phyloP scores from a whole-genome alignment of 2,329 filamentous ascomycete genomes.

The Shiraia sp. region DNA sequence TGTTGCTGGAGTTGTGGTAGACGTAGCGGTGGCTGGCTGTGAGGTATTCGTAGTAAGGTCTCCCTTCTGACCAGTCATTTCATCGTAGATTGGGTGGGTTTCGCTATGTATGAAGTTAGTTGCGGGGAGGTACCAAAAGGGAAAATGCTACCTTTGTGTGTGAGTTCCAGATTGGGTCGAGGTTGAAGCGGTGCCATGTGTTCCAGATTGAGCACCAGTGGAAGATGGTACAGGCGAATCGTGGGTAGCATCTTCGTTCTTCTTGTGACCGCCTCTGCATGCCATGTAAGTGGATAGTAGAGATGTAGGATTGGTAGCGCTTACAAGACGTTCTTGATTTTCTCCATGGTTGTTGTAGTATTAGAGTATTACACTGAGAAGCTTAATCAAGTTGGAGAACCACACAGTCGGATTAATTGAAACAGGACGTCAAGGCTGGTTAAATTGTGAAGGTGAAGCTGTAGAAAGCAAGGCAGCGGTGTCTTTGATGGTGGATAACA shows the following conservation, averaged over 20 bases:
- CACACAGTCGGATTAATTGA: too few relatives aligned
- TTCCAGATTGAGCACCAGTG: constrained; percentile 5
- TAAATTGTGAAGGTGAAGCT: constrained; percentile 4
- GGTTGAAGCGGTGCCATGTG: neutral
- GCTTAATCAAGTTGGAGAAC: constrained; percentile 1
- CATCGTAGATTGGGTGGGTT: constrained; percentile 33
- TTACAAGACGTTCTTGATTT: constrained; percentile 51
- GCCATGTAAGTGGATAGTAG: too few relatives aligned
- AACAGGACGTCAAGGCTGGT: neutral
- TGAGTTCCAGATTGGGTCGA: too few relatives aligned
- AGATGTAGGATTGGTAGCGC: too few relatives aligned
- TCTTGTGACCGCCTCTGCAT: constrained; percentile 30
- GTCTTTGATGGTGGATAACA: constrained; percentile 14
- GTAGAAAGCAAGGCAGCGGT: constrained; percentile 28
- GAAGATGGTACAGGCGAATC: constrained; percentile 18
- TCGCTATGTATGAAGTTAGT: constrained; percentile 11
- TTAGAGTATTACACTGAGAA: constrained; percentile 8
- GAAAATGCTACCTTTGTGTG: too few relatives aligned
- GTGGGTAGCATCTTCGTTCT: constrained; percentile 34
- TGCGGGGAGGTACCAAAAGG: too few relatives aligned
- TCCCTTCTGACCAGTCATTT: constrained; percentile 23
- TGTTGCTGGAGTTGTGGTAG: constrained; percentile 14
- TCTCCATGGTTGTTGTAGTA: constrained; percentile 43
- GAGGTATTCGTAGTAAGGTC: constrained; percentile 1
- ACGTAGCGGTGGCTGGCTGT: constrained; percentile 9